These are phyloP conservation scores for Murraya paniculata DNA, from an alignment of 345 rosid genomes.

Conservation along the genomic window DNA sequence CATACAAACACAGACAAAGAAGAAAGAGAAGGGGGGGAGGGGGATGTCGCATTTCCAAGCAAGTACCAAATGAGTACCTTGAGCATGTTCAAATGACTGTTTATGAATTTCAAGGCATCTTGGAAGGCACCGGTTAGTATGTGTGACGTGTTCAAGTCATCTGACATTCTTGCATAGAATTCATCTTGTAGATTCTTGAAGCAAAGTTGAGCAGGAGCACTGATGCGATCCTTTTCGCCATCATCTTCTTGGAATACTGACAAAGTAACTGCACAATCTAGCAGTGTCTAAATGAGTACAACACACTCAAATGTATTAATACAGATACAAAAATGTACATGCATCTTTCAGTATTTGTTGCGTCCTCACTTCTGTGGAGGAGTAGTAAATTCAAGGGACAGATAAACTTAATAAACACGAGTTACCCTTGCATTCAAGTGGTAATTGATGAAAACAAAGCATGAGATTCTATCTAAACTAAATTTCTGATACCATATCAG, in stretches of 20 bases:
- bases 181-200: slow-evolving; percentile 50
- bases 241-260: slow-evolving; percentile 41
- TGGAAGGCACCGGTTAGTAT: slow-evolving; percentile 76
- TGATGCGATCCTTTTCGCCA: slow-evolving; percentile 31
- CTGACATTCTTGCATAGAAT: slow-evolving; percentile 67
- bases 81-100: slow-evolving; percentile 50
- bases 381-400: neutral
- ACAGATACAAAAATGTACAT: neutral
- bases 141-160: slow-evolving; percentile 76
- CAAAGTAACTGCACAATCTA: slow-evolving; percentile 66
- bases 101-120: slow-evolving; percentile 74
- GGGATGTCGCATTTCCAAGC: neutral
- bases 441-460: neutral
- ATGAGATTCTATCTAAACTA: neutral
- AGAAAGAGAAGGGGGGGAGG: neutral
- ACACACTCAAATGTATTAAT: neutral
- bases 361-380: neutral
- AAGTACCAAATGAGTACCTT: slow-evolving; percentile 42
- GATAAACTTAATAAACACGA: too few species aligned
- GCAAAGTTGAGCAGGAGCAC: slow-evolving; percentile 37
- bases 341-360: too few species aligned
- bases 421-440: neutral
- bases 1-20: neutral
- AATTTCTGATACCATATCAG: neutral
- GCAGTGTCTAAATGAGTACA: slow-evolving; percentile 53